Evolutionary conservation across 148 eudicot species (phyloP).

Genomic region (Salicornia ramosissima): DNA sequence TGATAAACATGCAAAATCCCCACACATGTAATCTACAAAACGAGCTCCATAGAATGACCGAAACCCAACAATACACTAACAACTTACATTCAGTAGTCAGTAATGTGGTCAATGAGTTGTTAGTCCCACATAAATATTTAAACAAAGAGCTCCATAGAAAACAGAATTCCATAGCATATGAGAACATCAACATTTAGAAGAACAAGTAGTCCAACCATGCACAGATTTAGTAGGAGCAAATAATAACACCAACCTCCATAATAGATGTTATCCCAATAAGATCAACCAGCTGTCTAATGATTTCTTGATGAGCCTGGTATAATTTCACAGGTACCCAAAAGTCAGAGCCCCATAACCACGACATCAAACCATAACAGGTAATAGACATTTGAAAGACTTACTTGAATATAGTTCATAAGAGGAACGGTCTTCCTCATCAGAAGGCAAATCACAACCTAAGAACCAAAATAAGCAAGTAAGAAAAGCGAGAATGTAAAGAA

Average conservation of each 20-base stretch:
- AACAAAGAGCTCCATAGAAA: neutral
- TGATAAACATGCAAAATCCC: too few relatives aligned
- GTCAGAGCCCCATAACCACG: slow-evolving; percentile 4
- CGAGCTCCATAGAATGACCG: neutral
- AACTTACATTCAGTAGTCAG: too few relatives aligned
- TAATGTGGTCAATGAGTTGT: neutral
- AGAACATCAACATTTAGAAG: neutral
- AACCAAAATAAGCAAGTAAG: neutral
- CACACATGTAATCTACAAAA: too few relatives aligned
- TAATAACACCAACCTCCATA: slow-evolving; percentile 72
- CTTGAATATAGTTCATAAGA: slow-evolving; percentile 78
- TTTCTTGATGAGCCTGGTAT: slow-evolving; percentile 64
- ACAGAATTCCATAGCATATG: neutral
- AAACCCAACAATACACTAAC: neutral
- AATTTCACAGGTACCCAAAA: slow-evolving; percentile 19
- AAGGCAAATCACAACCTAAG: slow-evolving; percentile 79
- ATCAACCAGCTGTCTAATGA: slow-evolving; percentile 73
- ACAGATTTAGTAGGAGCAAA: neutral
- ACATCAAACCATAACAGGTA: neutral
- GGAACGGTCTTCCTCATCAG: slow-evolving; percentile 79
- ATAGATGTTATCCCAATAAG: slow-evolving; percentile 92
- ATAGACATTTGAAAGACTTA: slow-evolving; percentile 31
- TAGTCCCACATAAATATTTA: neutral
- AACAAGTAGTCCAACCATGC: slow-evolving; percentile 19
- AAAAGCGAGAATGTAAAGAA: neutral